Evolutionary conservation across 441 rosid genomes (phyloP).

Genomic region (Euphorbia schlechtendalii): DNA sequence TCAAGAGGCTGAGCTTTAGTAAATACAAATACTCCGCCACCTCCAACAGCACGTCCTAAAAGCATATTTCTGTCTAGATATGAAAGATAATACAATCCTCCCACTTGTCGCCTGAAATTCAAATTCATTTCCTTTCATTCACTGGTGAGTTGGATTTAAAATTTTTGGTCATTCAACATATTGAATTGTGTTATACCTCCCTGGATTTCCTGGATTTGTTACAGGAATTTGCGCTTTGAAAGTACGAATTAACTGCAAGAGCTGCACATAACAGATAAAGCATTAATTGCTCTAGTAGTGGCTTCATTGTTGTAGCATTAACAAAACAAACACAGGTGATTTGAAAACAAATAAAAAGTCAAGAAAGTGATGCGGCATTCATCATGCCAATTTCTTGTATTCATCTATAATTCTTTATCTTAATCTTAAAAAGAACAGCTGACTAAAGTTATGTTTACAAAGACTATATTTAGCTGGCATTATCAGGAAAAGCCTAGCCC

Average conservation of each 20-base stretch:
- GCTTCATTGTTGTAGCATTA: not conserved
- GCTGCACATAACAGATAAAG: constrained; percentile 34
- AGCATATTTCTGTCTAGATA: constrained; percentile 77
- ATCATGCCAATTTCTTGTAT: not conserved
- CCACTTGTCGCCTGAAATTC: constrained; percentile 59
- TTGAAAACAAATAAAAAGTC: not conserved
- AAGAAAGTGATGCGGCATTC: not conserved
- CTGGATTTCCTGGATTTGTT: constrained; percentile 39
- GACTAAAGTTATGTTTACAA: constrained; percentile 12
- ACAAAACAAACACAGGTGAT: not conserved
- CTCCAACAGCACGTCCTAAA: constrained; percentile 84
- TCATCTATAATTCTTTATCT: too few species aligned
- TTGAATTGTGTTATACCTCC: constrained; percentile 38
- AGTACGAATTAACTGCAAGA: constrained; percentile 69
- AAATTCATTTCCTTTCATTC: constrained; percentile 23
- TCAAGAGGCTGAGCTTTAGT: constrained; percentile 74
- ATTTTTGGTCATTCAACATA: not conserved
- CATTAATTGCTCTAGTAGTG: not conserved
- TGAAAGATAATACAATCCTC: constrained; percentile 84
- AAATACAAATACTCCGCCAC: constrained; percentile 88
- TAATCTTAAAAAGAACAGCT: not conserved
- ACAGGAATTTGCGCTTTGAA: constrained; percentile 75
- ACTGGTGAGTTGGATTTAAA: not conserved
- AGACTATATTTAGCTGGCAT: not conserved
- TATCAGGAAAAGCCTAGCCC: constrained; percentile 18